A percentile compares a stretch with the other conserved stretches of the same genome.
Conservation (phyloP, 1,139 yeast genomes). For the Geotrichum armillariae region DNA sequence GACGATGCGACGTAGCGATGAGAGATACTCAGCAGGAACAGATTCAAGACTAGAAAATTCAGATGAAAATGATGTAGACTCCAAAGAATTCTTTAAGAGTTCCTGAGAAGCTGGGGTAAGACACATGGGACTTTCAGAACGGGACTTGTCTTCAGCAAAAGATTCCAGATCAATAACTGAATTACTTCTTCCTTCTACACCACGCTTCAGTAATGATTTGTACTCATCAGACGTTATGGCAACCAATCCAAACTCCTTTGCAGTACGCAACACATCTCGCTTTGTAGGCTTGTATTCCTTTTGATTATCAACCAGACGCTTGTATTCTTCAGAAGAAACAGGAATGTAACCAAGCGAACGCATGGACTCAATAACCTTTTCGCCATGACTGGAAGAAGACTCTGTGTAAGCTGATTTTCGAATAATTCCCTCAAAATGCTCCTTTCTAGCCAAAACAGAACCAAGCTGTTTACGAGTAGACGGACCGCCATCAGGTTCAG, state of each 20-base stretch:
- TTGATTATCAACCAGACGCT: constrained; percentile 37
- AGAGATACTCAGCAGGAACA: constrained; percentile 39
- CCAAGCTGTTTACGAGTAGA: constrained; percentile 25
- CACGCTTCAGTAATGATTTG: constrained; percentile 30
- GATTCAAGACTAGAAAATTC: constrained; percentile 30
- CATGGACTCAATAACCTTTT: constrained; percentile 37
- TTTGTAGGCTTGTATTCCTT: constrained; percentile 39
- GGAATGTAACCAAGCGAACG: constrained; percentile 40
- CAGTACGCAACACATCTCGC: constrained; percentile 40
- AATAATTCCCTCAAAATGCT: constrained; percentile 39
- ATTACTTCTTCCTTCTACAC: constrained; percentile 5
- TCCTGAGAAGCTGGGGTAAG: constrained; percentile 12
- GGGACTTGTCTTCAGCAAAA: constrained; percentile 1
- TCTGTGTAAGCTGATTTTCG: constrained; percentile 22
- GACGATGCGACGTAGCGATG: constrained; percentile 36
- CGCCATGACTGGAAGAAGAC: constrained; percentile 30
- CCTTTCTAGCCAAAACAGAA: constrained; percentile 40
- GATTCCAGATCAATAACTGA: constrained; percentile 3
- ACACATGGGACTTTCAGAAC: constrained; percentile 16
- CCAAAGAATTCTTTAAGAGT: background rate
- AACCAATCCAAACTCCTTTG: constrained; percentile 43
- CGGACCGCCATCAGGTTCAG: constrained; percentile 14
- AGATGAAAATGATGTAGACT: background rate
- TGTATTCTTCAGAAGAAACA: constrained; percentile 41
- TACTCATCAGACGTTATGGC: constrained; percentile 43